Evolutionary conservation across 2,329 filamentous ascomycete genomes (phyloP).

Genomic region (Alternaria dauci): DNA sequence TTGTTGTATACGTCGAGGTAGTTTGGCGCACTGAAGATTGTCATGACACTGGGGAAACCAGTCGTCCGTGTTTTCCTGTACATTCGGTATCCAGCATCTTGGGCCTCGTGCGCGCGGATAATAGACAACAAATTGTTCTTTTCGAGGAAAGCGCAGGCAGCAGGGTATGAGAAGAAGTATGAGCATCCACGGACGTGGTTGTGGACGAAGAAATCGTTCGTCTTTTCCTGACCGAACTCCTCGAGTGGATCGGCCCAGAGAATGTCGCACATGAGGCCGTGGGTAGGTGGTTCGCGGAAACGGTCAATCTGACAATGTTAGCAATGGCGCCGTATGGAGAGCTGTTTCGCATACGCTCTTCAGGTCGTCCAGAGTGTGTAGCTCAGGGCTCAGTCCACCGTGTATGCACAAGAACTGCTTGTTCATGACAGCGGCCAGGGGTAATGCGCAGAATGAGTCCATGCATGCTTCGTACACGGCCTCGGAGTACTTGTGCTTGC

Average conservation of each 20-base stretch:
- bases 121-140: slow-evolving; percentile 98
- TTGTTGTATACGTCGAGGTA: slow-evolving; percentile 99
- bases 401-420: slow-evolving; percentile 99
- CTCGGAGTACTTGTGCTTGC: slow-evolving; percentile 99
- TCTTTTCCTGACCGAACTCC: slow-evolving; percentile 99
- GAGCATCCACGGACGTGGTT: slow-evolving; percentile 98
- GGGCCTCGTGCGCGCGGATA: slow-evolving; percentile 96
- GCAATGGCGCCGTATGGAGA: slow-evolving; percentile 13
- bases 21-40: slow-evolving; percentile 98
- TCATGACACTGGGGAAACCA: slow-evolving; percentile 99
- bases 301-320: slow-evolving; percentile 78
- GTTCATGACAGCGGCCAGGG: slow-evolving; percentile 97
- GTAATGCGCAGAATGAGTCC: slow-evolving; percentile 95
- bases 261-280: slow-evolving; percentile 98
- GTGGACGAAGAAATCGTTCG: slow-evolving; percentile 95
- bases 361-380: slow-evolving; percentile 94
- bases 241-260: slow-evolving; percentile 98
- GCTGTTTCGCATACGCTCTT: slow-evolving; percentile 70
- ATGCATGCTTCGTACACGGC: slow-evolving; percentile 96
- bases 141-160: slow-evolving; percentile 95
- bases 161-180: slow-evolving; percentile 99
- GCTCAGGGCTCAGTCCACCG: slow-evolving; percentile 91
- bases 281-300: slow-evolving; percentile 95
- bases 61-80: slow-evolving; percentile 98
- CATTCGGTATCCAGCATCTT: slow-evolving; percentile 99